These are phyloP conservation scores for Leccinum disarticulatum DNA, from an alignment of 768 basidiomycete species.

Conservation along the genomic window DNA sequence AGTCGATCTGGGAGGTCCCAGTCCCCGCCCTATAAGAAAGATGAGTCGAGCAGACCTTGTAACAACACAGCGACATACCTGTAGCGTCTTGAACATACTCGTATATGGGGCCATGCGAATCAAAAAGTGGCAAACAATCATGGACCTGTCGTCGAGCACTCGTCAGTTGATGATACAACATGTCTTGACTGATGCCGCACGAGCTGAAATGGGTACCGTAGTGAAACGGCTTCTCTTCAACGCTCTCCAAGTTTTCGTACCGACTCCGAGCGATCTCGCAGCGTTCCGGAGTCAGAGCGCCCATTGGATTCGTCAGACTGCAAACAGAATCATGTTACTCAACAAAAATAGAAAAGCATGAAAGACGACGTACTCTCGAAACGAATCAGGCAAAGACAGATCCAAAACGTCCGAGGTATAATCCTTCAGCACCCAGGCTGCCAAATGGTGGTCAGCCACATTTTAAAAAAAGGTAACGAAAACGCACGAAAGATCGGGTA, in stretches of 20 bases:
- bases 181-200: slow-evolving; percentile 4
- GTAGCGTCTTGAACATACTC: slow-evolving; percentile 90
- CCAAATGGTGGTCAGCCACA: background rate
- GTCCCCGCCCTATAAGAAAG: slow-evolving; percentile 69
- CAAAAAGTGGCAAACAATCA: slow-evolving; percentile 95
- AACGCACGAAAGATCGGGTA: slow-evolving; percentile 86
- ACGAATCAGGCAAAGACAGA: slow-evolving; percentile 57
- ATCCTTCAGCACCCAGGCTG: slow-evolving; percentile 88
- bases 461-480: background rate
- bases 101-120: slow-evolving; percentile 90
- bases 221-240: slow-evolving; percentile 86
- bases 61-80: slow-evolving; percentile 36
- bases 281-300: slow-evolving; percentile 74
- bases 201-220: slow-evolving; percentile 96
- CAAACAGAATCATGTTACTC: background rate
- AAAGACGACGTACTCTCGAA: slow-evolving; percentile 61
- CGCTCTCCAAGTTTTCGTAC: slow-evolving; percentile 72
- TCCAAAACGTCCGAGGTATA: slow-evolving; percentile 74
- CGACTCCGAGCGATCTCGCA: slow-evolving; percentile 73
- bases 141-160: slow-evolving; percentile 45
- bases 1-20: slow-evolving; percentile 92
- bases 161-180: slow-evolving; percentile 3
- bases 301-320: slow-evolving; percentile 90
- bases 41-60: background rate
- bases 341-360: background rate